Evolutionary conservation across 2,329 filamentous ascomycete species (phyloP), one percentile per base, ranked within the genome.

Genomic region (Mycosphaerelloides madeirae): DNA sequence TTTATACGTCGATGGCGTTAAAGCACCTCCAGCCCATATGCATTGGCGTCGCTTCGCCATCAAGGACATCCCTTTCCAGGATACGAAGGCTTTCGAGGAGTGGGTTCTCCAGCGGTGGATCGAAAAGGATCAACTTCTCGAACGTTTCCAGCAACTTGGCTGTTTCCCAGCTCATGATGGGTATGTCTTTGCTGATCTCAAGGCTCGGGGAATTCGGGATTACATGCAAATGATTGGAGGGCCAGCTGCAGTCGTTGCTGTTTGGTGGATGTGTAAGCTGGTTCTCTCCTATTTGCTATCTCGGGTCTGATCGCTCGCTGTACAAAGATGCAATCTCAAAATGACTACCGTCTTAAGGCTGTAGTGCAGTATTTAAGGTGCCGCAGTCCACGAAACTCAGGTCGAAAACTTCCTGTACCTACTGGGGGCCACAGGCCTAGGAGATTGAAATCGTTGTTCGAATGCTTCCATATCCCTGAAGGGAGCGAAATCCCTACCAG

Each of bases 11-110:
- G 78, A 90, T 62, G 89, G 90, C 28, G 83, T 85, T 0, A 82
- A 87, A 0, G 90, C 90, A 5, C 93, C 87, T 63, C 94, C 87
- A 2, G 87, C 95, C 58, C 95, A 95, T 68, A 87, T 96, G 70
- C 83, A 95, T 69, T 96, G 89, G 88, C 81, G 91, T 45, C 82
- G 88, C 22, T 95, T 93, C 66, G 75, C 78, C 20, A 61, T 94
- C 12, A 76, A 76, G n/a, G 82, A 88, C 31, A 94, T 96, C 29
- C 90, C 90, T 0, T 74, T 94, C 3, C 75, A 85, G 34, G 77
- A 83, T 54, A 73, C 76, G 7, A 75, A 83, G 28, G 70, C 75
- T 20, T 96, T 96, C 59, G 84, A 90, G 41, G 56, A 72, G 9
- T 96, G 90, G 90, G 71, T 96, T 20, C 77, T 82, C 29, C 77